Conservation (phyloP, 352 stramenopile species). For the Phytophthora chlamydospora region DNA sequence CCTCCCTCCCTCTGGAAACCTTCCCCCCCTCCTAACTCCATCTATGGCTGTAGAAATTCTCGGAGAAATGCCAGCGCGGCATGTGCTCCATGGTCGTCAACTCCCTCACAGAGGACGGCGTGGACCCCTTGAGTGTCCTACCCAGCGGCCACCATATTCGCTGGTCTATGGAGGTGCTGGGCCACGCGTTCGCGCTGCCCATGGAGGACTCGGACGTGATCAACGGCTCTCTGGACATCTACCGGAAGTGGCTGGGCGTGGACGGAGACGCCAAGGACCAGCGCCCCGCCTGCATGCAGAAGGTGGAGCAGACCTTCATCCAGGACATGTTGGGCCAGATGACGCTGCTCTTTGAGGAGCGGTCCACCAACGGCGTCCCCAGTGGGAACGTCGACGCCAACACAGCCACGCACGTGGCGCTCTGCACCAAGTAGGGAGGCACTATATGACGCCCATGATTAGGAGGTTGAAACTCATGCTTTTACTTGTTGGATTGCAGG, state of each 20-base stretch:
- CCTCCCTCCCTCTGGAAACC: not conserved
- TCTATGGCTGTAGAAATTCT: conserved; percentile 71
- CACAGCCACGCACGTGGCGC: conserved; percentile 70
- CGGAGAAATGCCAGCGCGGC: conserved; percentile 85
- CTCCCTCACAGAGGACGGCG: conserved; percentile 63
- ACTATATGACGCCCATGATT: too few species aligned
- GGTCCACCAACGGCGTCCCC: conserved; percentile 32
- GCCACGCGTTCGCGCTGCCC: conserved; percentile 82
- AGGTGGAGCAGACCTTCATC: conserved; percentile 86
- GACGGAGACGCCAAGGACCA: conserved; percentile 53
- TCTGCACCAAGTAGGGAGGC: conserved; percentile 67
- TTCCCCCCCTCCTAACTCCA: not conserved
- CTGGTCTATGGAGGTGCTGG: conserved; percentile 88
- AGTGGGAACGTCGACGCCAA: conserved; percentile 32
- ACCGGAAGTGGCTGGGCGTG: conserved; percentile 84
- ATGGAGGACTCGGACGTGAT: conserved; percentile 90
- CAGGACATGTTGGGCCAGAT: conserved; percentile 89
- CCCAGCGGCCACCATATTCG: conserved; percentile 79
- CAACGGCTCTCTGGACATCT: conserved; percentile 74
- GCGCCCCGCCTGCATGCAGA: conserved; percentile 77
- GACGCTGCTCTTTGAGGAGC: conserved; percentile 88
- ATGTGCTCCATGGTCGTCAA: conserved; percentile 84
- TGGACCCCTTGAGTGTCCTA: conserved; percentile 59
- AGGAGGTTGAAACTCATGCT: not conserved
- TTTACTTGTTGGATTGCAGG: conserved; percentile 27